Conservation (phyloP, 805 yeast species). For the Candida suzukii region DNA sequence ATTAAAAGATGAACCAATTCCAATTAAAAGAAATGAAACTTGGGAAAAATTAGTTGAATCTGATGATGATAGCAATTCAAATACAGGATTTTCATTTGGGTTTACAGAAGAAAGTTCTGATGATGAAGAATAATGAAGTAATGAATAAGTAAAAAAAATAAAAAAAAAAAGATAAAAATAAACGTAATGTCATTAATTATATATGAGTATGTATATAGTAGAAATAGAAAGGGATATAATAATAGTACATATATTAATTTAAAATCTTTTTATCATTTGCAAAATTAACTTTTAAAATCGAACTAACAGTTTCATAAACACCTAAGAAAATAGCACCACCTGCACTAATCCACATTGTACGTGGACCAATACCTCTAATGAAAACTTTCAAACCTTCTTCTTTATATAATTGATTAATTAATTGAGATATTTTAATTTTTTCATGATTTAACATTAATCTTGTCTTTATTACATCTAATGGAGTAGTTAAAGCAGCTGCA, state of each 20-base stretch:
- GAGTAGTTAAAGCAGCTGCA: conserved; percentile 78
- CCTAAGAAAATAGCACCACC: conserved; percentile 98
- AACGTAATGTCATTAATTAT: too few species aligned
- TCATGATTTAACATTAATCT: conserved; percentile 72
- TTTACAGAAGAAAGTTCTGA: conserved; percentile 13
- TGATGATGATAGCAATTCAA: conserved; percentile 18
- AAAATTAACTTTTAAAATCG: conserved; percentile 9
- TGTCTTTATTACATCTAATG: conserved; percentile 72
- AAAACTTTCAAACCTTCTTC: conserved; percentile 77
- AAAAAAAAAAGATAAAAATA: neutral
- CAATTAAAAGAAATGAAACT: conserved; percentile 36
- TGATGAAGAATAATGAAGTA: neutral
- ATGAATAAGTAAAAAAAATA: too few species aligned
- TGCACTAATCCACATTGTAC: conserved; percentile 96
- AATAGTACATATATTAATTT: neutral
- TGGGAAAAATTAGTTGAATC: conserved; percentile 39
- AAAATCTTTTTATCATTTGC: too few species aligned
- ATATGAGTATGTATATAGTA: too few species aligned
- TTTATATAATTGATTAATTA: conserved; percentile 45
- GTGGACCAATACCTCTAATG: conserved; percentile 83
- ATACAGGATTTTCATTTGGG: conserved; percentile 27
- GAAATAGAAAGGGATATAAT: too few species aligned
- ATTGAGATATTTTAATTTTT: conserved; percentile 34
- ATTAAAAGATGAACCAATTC: conserved; percentile 12
- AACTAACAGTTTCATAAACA: conserved; percentile 68